Percentiles rank a stretch among this genome's conserved stretches.
These are phyloP conservation scores for Cladosporium sp. DNA, from an alignment of 2,329 filamentous ascomycete species.

Conservation along the genomic window DNA sequence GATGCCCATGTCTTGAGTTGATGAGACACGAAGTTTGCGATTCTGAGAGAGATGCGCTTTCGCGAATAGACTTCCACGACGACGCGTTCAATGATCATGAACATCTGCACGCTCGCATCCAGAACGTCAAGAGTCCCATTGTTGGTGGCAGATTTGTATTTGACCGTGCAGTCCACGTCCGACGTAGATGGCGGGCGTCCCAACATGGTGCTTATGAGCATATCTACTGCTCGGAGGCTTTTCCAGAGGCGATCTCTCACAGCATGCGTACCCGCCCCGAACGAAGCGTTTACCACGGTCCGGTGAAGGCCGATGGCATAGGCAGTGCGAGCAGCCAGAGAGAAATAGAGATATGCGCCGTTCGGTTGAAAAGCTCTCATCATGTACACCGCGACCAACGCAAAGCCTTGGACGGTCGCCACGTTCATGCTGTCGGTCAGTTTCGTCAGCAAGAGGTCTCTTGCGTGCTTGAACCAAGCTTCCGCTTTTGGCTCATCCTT, in stretches of 20 bases:
- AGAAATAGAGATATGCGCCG: conserved; percentile 47
- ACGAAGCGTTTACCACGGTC: conserved; percentile 47
- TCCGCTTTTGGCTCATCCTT: conserved; percentile 38
- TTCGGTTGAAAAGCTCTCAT: conserved; percentile 47
- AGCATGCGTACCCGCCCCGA: conserved; percentile 35
- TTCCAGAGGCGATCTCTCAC: conserved; percentile 46
- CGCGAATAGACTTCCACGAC: conserved; percentile 43
- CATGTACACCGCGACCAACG: conserved; percentile 48
- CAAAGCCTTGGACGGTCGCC: conserved; percentile 46
- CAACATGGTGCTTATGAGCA: conserved; percentile 46
- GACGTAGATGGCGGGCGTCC: conserved; percentile 49
- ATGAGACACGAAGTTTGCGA: conserved; percentile 36
- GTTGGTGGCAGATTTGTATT: conserved; percentile 21
- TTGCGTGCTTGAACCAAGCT: conserved; percentile 42
- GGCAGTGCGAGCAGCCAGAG: conserved; percentile 46
- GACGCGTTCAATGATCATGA: conserved; percentile 43
- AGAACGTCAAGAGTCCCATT: conserved; percentile 20
- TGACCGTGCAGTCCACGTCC: conserved; percentile 44
- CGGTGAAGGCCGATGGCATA: conserved; percentile 49
- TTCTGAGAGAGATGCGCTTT: conserved; percentile 35
- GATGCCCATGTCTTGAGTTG: conserved; percentile 38
- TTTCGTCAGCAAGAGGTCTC: conserved; percentile 39
- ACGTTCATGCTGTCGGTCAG: conserved; percentile 46
- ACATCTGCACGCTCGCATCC: conserved; percentile 39
- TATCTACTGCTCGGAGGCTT: conserved; percentile 46